These are phyloP conservation scores for Anisodus acutangulus DNA, from an alignment of 257 asterid species.

Conservation along the genomic window DNA sequence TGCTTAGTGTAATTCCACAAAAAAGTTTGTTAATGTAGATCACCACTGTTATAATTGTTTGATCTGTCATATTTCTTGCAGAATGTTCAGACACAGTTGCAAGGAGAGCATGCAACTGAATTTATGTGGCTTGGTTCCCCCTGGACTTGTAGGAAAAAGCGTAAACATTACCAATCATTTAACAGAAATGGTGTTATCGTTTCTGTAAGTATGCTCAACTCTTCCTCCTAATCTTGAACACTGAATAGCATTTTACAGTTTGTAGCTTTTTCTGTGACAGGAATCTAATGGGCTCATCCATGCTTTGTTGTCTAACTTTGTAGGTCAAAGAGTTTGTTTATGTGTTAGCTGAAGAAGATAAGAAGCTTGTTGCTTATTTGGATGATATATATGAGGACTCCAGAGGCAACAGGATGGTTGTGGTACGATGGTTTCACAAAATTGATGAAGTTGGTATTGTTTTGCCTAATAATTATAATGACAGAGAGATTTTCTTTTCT, in stretches of 20 bases:
- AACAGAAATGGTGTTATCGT: constrained; percentile 70
- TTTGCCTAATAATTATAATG: constrained; percentile 77
- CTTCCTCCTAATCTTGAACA: neutral
- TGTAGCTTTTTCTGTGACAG: neutral
- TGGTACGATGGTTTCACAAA: constrained; percentile 97
- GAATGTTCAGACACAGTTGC: constrained; percentile 41
- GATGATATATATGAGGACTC: constrained; percentile 85
- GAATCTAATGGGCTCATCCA: neutral
- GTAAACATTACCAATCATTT: constrained; percentile 68
- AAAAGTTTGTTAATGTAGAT: neutral
- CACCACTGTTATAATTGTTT: neutral
- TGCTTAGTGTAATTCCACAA: neutral
- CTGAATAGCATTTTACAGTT: neutral
- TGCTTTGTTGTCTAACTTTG: neutral
- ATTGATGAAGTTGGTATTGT: constrained; percentile 91
- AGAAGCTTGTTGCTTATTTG: constrained; percentile 76
- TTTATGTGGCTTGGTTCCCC: constrained; percentile 73
- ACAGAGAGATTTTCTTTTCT: constrained; percentile 94
- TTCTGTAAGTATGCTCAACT: constrained; percentile 53
- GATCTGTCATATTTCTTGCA: constrained; percentile 23
- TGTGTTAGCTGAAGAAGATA: constrained; percentile 79
- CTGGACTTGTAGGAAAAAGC: constrained; percentile 67
- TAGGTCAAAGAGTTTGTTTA: constrained; percentile 80
- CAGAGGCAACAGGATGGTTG: constrained; percentile 84
- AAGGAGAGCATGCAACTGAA: constrained; percentile 34